A percentile compares a stretch with the other conserved stretches of the same genome.
phyloP scores from a whole-genome alignment of 1,139 yeast genomes.

The Yamadazyma sp. region DNA sequence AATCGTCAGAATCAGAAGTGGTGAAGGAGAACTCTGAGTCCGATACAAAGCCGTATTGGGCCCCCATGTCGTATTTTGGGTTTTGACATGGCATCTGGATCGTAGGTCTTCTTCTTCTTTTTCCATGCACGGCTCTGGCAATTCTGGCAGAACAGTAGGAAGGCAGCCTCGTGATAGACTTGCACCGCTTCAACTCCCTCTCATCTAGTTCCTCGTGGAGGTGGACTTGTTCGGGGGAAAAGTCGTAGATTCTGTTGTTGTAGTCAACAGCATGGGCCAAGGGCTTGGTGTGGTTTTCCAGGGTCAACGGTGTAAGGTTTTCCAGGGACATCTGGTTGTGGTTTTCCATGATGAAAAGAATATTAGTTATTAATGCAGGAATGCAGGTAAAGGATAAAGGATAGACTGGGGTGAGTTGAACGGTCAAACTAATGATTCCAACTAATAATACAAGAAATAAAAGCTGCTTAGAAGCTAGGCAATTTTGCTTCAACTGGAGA shows the following conservation, averaged over 20 bases:
- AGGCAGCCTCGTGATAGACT: conserved; percentile 9
- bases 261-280: conserved; percentile 21
- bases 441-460: conserved; percentile 4
- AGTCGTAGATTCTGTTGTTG: conserved; percentile 26
- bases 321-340: no score
- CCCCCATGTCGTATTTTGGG: conserved; percentile 1
- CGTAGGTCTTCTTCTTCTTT: conserved; percentile 10
- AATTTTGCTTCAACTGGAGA: neutral
- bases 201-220: neutral
- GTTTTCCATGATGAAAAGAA: no score
- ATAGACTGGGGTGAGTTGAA: conserved; percentile 29
- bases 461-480: no score
- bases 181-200: conserved; percentile 16
- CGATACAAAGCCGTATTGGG: conserved; percentile 2
- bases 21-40: conserved; percentile 20
- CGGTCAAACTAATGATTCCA: conserved; percentile 18
- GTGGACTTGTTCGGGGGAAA: conserved; percentile 15
- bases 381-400: conserved; percentile 13
- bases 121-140: neutral
- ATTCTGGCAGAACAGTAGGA: neutral
- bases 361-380: neutral
- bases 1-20: conserved; percentile 24
- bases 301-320: no score
- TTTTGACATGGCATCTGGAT: conserved; percentile 2
- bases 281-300: conserved; percentile 27